A percentile compares a stretch with the other conserved stretches of the same genome.
Conservation (phyloP, 768 basidiomycete species). For the Fomitopsis serialis region DNA sequence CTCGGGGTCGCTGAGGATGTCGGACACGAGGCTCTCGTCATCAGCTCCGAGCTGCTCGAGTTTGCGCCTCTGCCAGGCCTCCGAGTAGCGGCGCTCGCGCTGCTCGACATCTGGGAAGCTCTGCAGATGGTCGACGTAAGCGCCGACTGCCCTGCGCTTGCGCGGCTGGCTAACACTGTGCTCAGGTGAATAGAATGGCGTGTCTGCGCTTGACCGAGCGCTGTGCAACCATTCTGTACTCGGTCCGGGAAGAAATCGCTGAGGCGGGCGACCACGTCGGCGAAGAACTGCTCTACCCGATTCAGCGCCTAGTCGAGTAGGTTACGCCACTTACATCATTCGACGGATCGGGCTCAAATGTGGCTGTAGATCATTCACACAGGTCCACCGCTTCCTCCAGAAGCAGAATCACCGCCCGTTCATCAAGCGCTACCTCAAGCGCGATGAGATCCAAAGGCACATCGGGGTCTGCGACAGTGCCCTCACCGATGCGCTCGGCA, state of each 20-base stretch:
- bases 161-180: background rate
- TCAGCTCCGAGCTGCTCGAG: constrained; percentile 38
- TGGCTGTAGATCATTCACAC: constrained; percentile 32
- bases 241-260: constrained; percentile 54
- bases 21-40: constrained; percentile 38
- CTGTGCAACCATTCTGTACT: constrained; percentile 63
- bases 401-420: constrained; percentile 65
- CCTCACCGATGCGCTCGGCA: constrained; percentile 48
- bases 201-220: constrained; percentile 70
- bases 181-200: constrained; percentile 59
- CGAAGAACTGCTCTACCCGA: constrained; percentile 44
- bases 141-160: constrained; percentile 1
- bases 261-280: constrained; percentile 51
- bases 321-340: constrained; percentile 19
- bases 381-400: constrained; percentile 45
- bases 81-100: constrained; percentile 40
- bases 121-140: constrained; percentile 58
- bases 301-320: constrained; percentile 46
- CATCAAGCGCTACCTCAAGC: constrained; percentile 71
- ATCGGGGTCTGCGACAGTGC: constrained; percentile 47
- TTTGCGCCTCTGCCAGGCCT: constrained; percentile 56
- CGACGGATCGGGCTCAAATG: background rate
- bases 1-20: constrained; percentile 37
- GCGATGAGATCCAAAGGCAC: constrained; percentile 58
- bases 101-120: constrained; percentile 63